Conservation (phyloP, 371 early-diverging fungal species). For the Apophysomyces trapeziformis region DNA sequence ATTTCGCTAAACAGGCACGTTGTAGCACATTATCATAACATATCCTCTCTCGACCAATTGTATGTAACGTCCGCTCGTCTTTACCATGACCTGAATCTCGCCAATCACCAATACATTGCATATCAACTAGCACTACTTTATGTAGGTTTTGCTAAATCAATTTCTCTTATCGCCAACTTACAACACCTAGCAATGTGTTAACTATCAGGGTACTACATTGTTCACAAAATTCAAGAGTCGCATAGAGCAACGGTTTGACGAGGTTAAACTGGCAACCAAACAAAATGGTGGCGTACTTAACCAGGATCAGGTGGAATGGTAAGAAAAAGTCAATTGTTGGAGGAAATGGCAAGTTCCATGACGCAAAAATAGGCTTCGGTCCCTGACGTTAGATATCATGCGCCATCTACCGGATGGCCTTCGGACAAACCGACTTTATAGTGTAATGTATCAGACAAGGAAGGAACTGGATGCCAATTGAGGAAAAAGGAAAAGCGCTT, state of each 20-base stretch:
- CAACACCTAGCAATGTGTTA: constrained; percentile 50
- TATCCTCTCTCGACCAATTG: constrained; percentile 46
- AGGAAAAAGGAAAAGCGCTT: neutral
- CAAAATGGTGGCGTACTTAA: neutral
- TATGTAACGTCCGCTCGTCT: constrained; percentile 56
- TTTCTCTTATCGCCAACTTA: neutral
- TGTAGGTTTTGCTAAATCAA: constrained; percentile 29
- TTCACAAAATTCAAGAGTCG: constrained; percentile 46
- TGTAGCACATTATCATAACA: constrained; percentile 25
- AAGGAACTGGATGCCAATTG: neutral
- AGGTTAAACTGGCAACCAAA: constrained; percentile 33
- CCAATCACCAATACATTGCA: constrained; percentile 61
- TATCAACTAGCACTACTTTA: constrained; percentile 63
- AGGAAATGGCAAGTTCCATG: neutral
- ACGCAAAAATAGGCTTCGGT: neutral
- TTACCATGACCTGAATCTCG: constrained; percentile 43
- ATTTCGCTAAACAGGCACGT: neutral
- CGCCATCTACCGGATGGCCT: constrained; percentile 4
- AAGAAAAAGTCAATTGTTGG: neutral
- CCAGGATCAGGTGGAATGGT: constrained; percentile 7
- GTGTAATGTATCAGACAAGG: neutral
- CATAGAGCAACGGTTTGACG: constrained; percentile 53
- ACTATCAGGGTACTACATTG: constrained; percentile 38
- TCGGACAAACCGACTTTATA: neutral
- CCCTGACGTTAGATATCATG: constrained; percentile 7